These are phyloP conservation scores for Copromyces sp. DNA, from an alignment of 495 filamentous ascomycete genomes.

Conservation along the genomic window DNA sequence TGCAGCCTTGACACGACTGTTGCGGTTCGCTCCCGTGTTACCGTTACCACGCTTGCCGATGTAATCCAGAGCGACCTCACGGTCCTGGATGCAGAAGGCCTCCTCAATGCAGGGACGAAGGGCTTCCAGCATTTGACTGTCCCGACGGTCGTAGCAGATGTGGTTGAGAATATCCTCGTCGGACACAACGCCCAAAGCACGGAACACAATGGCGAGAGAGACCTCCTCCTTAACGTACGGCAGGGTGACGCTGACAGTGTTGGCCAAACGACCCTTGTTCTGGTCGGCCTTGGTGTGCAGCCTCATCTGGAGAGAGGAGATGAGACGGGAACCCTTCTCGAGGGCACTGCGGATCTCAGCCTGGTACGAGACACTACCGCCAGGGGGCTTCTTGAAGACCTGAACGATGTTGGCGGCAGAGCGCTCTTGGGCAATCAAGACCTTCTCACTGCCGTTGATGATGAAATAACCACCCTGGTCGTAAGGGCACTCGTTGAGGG, in stretches of 20 bases:
- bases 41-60: conserved; percentile 79
- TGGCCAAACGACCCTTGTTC: conserved; percentile 66
- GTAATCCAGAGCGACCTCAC: conserved; percentile 89
- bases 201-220: conserved; percentile 88
- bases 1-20: conserved; percentile 83
- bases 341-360: conserved; percentile 94
- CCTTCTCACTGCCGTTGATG: conserved; percentile 99
- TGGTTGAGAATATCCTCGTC: conserved; percentile 97
- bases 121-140: conserved; percentile 96
- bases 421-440: conserved; percentile 93
- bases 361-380: conserved; percentile 78
- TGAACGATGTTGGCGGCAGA: conserved; percentile 97
- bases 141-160: conserved; percentile 89
- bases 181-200: conserved; percentile 89
- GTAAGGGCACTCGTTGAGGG: conserved; percentile 90
- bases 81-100: conserved; percentile 89
- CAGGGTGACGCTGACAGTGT: conserved; percentile 77
- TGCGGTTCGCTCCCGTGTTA: conserved; percentile 57
- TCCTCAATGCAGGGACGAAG: conserved; percentile 94
- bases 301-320: conserved; percentile 82
- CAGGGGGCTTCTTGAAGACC: conserved; percentile 92
- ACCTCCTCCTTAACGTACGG: conserved; percentile 92
- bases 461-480: conserved; percentile 98
- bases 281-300: conserved; percentile 75
- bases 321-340: conserved; percentile 88